Conservation (phyloP, 163 green algal genomes). For the Picocystis sp. region DNA sequence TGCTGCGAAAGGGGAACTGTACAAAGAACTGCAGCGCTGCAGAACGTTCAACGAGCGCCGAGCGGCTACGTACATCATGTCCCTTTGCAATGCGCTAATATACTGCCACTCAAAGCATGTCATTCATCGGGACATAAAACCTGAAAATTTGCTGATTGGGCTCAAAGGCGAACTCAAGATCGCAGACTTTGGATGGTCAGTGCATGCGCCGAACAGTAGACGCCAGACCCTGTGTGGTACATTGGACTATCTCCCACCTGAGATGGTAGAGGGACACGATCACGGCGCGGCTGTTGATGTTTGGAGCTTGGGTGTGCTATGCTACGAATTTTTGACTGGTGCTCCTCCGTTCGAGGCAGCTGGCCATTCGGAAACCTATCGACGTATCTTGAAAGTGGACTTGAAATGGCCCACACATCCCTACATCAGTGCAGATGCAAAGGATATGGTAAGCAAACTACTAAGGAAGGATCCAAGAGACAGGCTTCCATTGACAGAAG, state of each 20-base stretch:
- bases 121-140: slow-evolving; percentile 82
- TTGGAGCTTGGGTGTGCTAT: slow-evolving; percentile 88
- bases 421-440: neutral
- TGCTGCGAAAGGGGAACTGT: slow-evolving; percentile 88
- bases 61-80: slow-evolving; percentile 75
- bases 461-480: slow-evolving; percentile 24
- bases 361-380: slow-evolving; percentile 79
- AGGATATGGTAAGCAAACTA: slow-evolving; percentile 11
- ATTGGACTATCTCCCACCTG: slow-evolving; percentile 94
- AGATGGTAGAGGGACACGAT: slow-evolving; percentile 76
- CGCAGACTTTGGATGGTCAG: slow-evolving; percentile 94
- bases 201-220: slow-evolving; percentile 80
- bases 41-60: slow-evolving; percentile 64
- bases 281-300: slow-evolving; percentile 55
- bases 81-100: slow-evolving; percentile 59
- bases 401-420: slow-evolving; percentile 12
- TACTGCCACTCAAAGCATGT: slow-evolving; percentile 98
- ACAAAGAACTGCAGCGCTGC: slow-evolving; percentile 77
- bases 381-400: slow-evolving; percentile 41
- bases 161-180: slow-evolving; percentile 85
- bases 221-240: slow-evolving; percentile 95
- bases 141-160: slow-evolving; percentile 10
- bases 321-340: slow-evolving; percentile 94
- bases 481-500: slow-evolving; percentile 17
- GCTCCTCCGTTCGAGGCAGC: slow-evolving; percentile 85